These are phyloP conservation scores for Casaregolazyma lundiana DNA, from an alignment of 1,139 yeast genomes.

Conservation along the genomic window DNA sequence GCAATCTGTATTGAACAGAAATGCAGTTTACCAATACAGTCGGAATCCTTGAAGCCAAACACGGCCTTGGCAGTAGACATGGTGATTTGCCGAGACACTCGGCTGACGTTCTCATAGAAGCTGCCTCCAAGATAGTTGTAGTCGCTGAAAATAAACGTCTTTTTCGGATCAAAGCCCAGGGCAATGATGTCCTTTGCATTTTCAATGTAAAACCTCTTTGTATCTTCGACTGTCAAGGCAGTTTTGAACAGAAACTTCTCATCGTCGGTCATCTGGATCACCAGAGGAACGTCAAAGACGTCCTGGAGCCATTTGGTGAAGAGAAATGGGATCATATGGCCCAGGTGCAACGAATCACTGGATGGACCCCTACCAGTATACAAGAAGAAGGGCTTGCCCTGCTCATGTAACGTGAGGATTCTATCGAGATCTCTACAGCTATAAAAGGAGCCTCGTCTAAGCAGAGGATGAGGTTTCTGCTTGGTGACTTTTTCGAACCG, in stretches of 20 bases:
- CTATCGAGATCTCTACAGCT: constrained; percentile 81
- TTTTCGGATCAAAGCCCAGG: constrained; percentile 89
- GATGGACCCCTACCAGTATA: constrained; percentile 99
- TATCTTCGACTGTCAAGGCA: constrained; percentile 82
- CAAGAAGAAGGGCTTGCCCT: constrained; percentile 89
- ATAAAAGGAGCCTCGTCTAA: constrained; percentile 89
- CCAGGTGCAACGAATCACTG: constrained; percentile 91
- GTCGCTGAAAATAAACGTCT: constrained; percentile 93
- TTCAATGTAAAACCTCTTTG: constrained; percentile 61
- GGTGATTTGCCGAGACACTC: constrained; percentile 93
- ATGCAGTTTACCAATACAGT: constrained; percentile 90
- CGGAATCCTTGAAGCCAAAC: constrained; percentile 95
- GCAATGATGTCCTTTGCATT: constrained; percentile 94
- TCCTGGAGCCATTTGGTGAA: constrained; percentile 99
- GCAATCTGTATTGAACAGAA: constrained; percentile 96
- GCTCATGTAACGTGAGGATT: constrained; percentile 85
- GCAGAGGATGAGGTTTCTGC: constrained; percentile 83
- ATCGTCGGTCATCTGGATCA: constrained; percentile 94
- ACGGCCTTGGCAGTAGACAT: constrained; percentile 95
- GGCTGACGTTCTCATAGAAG: constrained; percentile 89
- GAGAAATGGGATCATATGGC: constrained; percentile 92
- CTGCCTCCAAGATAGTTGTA: constrained; percentile 89
- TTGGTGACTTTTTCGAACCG: constrained; percentile 84
- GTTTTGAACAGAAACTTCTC: constrained; percentile 95
- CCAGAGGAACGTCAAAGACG: constrained; percentile 94